Evolutionary conservation across 1,284 basidiomycete species (phyloP), one percentile per base, ranked within the genome.

Genomic region (Jaminaea rosea): DNA sequence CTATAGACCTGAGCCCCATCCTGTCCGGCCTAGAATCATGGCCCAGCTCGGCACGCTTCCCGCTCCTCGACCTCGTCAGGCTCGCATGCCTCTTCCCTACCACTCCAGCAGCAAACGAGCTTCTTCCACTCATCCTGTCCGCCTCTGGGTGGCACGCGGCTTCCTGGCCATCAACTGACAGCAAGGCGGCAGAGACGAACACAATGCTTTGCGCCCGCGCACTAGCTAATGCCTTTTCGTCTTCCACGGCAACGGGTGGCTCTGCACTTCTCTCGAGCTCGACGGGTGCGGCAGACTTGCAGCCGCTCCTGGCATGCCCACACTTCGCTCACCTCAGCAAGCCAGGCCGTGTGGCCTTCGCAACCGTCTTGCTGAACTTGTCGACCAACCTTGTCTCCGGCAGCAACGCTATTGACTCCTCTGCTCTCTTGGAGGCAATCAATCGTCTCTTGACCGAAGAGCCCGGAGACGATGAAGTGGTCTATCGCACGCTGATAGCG

Each of bases 61-160:
- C 93, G 51, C 88, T 92, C 2, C 82, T 98, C 64, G 93, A 98
- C 69, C 79, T 97, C 7, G 80, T 84, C 44, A 84, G 93, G 26
- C 78, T 90, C 26, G 75, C 93, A 8, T 79, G 83, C n/a, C 84
- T 82, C 0, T 82, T 81, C 13, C 48, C 78, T 4, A 74, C 78
- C 6, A 67, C 80, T 0, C 78, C 73, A 11, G 66, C 81, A 45
- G 79, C 80, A 32, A 75, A 79, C 26, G 76, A 75, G 32, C 81
- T 88, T 61, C 78, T 86, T 11, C 76, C 80, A 8, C 77, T 80
- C 5, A 74, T 91, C 13, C 81, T 89, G 67, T 78, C 77, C 49
- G 84, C 83, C 2, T 82, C 84, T 1, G 83, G 84, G 39, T 91
- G 86, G 85, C n/a, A n/a, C n/a, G 74, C 62, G 69, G 46, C 70